A percentile compares a stretch with the other conserved stretches of the same genome.
Conservation (phyloP, 495 filamentous ascomycete species). For the Glonium stellatum region DNA sequence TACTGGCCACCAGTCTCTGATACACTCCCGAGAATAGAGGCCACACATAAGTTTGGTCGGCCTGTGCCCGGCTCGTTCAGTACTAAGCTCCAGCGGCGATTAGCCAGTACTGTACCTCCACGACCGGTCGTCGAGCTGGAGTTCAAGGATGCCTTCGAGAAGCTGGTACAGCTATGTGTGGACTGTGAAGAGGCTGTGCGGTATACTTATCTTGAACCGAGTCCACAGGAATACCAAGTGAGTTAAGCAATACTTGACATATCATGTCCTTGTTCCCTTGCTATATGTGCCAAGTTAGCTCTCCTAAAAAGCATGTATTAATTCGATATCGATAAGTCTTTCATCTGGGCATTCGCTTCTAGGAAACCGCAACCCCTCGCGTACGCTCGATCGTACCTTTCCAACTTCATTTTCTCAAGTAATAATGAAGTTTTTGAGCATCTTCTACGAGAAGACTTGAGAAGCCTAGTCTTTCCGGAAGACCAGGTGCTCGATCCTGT, state of each 20-base stretch:
- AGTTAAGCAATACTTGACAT: neutral
- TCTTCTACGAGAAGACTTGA: slow-evolving; percentile 72
- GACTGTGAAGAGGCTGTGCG: slow-evolving; percentile 54
- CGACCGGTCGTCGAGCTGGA: slow-evolving; percentile 75
- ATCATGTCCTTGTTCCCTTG: neutral
- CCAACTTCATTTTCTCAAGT: slow-evolving; percentile 66
- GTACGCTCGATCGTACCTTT: slow-evolving; percentile 75
- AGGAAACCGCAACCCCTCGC: slow-evolving; percentile 75
- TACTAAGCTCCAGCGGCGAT: slow-evolving; percentile 75
- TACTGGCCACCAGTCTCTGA: slow-evolving; percentile 16
- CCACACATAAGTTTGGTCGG: slow-evolving; percentile 55
- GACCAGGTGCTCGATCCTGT: slow-evolving; percentile 62
- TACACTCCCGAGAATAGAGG: slow-evolving; percentile 38
- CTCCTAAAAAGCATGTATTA: neutral
- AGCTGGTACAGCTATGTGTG: slow-evolving; percentile 62
- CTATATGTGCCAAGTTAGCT: neutral
- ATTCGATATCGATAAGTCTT: slow-evolving; percentile 37
- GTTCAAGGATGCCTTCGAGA: slow-evolving; percentile 61
- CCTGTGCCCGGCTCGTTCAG: slow-evolving; percentile 74
- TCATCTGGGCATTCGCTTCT: slow-evolving; percentile 64
- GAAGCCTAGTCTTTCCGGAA: slow-evolving; percentile 65
- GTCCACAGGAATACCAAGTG: slow-evolving; percentile 14
- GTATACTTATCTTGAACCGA: slow-evolving; percentile 6
- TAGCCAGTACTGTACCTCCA: slow-evolving; percentile 89
- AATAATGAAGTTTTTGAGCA: slow-evolving; percentile 52